Base-by-base conservation (phyloP, 306 rosid species). In the Inga oerstediana region DNA sequence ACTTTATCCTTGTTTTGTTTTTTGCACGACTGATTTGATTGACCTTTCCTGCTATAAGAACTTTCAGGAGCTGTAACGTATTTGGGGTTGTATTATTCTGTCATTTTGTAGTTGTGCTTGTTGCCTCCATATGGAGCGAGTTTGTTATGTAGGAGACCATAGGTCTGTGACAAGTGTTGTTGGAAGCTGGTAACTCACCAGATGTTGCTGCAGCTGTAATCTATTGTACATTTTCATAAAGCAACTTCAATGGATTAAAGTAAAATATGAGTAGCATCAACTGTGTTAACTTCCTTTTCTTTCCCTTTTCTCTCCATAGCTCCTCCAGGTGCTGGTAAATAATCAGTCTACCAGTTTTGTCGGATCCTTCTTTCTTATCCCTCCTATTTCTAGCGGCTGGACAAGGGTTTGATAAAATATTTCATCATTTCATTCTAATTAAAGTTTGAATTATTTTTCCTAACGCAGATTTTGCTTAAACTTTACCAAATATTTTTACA, bases 21-120 rank as follows among this genome's bases (percentile, higher is more conserved):
- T 89, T 78, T 88, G 75, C 77, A 22, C 44, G 81, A 48, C 81
- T 79, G 91, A 62, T 62, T 79, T 69, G 82, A 84, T 82, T 74
- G 80, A 74, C 84, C 81, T 74, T 56, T 39, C 83, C 76, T 77
- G 61, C 72, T 59, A 56, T 84, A 62, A 71, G 73, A 78, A 85
- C 84, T 59, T 62, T 22, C 49, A 6, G 77, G 52, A 64, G 80
- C 70, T 82, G 84, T 80, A 74, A 82, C 89, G 88, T 69, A 58
- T 54, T 67, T 35, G 45, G 82, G 44, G 76, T 68, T 87, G 89
- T 87, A 91, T 46, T 81, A 84, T 75, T 79, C 61, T 3, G 81
- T 34, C 59, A 81, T 12, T 16, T 58, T 32, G 35, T 22, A 71
- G 75, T 44, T 41, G n/a, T 41, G 22, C 20, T 72, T 61, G 75